A percentile compares a stretch with the other conserved stretches of the same genome.
Conservation (phyloP, 2,329 filamentous ascomycete species). For the Ilyonectria destructans region DNA sequence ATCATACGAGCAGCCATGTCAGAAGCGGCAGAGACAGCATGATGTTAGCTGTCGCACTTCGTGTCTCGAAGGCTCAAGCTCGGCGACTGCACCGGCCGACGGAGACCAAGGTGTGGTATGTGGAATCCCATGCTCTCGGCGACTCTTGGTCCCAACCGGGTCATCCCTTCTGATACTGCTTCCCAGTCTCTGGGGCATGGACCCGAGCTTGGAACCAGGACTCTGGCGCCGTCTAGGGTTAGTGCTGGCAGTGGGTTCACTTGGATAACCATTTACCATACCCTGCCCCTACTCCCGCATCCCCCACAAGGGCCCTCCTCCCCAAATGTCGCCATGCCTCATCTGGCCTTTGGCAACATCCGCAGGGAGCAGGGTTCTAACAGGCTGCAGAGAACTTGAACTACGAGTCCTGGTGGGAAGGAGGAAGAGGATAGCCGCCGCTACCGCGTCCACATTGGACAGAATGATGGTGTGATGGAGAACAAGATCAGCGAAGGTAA, state of each 20-base stretch:
- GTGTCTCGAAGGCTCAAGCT: slow-evolving; percentile 13
- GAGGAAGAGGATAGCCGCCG: slow-evolving; percentile 1
- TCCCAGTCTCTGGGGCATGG: slow-evolving; percentile 19
- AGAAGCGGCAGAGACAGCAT: slow-evolving; percentile 12
- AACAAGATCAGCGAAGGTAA: neutral
- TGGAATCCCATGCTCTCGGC: slow-evolving; percentile 20
- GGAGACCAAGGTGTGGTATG: slow-evolving; percentile 30
- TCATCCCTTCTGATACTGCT: slow-evolving; percentile 27
- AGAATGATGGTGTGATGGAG: slow-evolving; percentile 26
- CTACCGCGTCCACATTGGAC: slow-evolving; percentile 15
- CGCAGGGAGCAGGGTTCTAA: slow-evolving; percentile 11
- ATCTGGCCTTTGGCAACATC: slow-evolving; percentile 34
- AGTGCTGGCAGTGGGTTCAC: slow-evolving; percentile 39
- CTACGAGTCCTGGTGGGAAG: neutral
- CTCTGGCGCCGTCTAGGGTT: slow-evolving; percentile 33
- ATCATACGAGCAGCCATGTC: slow-evolving; percentile 46
- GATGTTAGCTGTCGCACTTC: neutral
- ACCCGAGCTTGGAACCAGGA: slow-evolving; percentile 34
- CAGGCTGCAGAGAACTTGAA: slow-evolving; percentile 23
- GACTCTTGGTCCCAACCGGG: slow-evolving; percentile 7
- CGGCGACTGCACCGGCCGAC: slow-evolving; percentile 38
- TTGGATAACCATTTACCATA: slow-evolving; percentile 28
- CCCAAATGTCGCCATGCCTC: slow-evolving; percentile 33
- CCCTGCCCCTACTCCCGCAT: slow-evolving; percentile 40
- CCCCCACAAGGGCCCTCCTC: slow-evolving; percentile 40